Base-by-base conservation (phyloP, 495 filamentous ascomycete genomes). In the Hyphodiscus hymeniophilus region DNA sequence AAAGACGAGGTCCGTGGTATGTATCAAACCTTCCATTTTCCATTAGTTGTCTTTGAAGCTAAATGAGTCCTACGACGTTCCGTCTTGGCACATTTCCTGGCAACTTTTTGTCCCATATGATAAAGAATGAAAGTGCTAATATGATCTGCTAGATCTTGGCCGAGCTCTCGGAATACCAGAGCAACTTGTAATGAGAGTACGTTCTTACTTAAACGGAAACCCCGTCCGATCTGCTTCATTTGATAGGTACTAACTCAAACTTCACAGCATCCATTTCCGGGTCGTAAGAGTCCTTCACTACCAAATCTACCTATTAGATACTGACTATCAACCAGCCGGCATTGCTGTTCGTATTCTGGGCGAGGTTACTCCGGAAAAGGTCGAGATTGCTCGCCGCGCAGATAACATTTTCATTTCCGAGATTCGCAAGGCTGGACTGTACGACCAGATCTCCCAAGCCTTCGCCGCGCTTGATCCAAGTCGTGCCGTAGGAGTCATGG, bases 291-390 rank as follows among this genome's bases (percentile, higher is more conserved):
- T 46, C 43, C 43, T 35, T 46, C 31, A 34, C 43, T 46, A 11
- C 43, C n/a, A 33, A 17, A 31, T 35, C 35, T 34, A 26, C 20
- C 43, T 46, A 46, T 10, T 17, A 34, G 43, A 34, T 46, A 46
- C 35, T 46, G 28, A 46, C 43, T 46, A 26, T 46, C 35, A 46
- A 46, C 20, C 31, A 46, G 43, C 92, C 1, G 91, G 90, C 11
- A 79, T 97, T 49, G 92, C 82, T 20, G 87, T 96, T 57, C 80
- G 91, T 2, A 81, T 96, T 43, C 67, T 95, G 0, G 92, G 91
- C 26, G 91, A 94, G 48, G 85, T 95, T 7, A 94, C 84, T n/a
- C 70, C 71, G 3, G 82, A 89, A 55, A 75, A 81, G 36, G 81
- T 96, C 30, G 75, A 77, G 26, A 92, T 95, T 34, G 89, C 81